Evolutionary conservation across 2,329 filamentous ascomycete species (phyloP).

Genomic region (Alternaria hordeiaustralica): DNA sequence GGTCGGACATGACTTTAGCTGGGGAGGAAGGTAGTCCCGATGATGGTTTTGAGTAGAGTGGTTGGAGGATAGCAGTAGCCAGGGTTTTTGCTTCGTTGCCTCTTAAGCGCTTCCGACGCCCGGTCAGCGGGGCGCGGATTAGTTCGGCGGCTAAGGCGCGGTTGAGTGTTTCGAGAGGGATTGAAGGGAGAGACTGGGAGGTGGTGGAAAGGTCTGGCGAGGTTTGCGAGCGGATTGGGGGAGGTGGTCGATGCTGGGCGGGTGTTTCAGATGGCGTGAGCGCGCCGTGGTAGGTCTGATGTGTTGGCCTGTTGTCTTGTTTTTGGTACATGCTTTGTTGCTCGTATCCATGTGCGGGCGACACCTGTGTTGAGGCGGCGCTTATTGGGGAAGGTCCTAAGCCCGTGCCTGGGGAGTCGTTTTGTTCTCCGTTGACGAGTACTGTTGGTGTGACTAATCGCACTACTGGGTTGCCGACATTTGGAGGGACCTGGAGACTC

Average conservation of each 20-base stretch:
- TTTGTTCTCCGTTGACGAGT: constrained; percentile 59
- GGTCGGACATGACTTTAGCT: constrained; percentile 43
- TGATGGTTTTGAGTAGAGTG: constrained; percentile 42
- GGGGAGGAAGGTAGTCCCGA: constrained; percentile 21
- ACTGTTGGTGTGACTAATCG: constrained; percentile 67
- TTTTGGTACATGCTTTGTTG: constrained; percentile 21
- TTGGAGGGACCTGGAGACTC: constrained; percentile 68
- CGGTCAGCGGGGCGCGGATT: constrained; percentile 53
- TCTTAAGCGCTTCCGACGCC: constrained; percentile 51
- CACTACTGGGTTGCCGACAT: constrained; percentile 63
- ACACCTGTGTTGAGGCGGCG: constrained; percentile 24
- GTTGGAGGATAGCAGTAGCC: constrained; percentile 52
- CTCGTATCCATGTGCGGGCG: constrained; percentile 27
- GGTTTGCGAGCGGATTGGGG: constrained; percentile 13
- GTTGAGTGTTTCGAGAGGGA: constrained; percentile 53
- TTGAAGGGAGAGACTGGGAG: constrained; percentile 13
- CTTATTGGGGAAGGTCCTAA: constrained; percentile 34
- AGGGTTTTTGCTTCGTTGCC: constrained; percentile 57
- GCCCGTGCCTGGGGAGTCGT: constrained; percentile 31
- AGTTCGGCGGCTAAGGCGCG: constrained; percentile 56
- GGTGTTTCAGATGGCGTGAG: constrained; percentile 42
- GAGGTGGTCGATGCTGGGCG: constrained; percentile 26
- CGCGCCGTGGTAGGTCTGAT: constrained; percentile 30
- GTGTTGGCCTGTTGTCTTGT: constrained; percentile 23
- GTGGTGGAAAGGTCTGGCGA: constrained; percentile 8